Evolutionary conservation across 2,329 filamentous ascomycete species (phyloP).

Genomic region (Hypocreales sp.): DNA sequence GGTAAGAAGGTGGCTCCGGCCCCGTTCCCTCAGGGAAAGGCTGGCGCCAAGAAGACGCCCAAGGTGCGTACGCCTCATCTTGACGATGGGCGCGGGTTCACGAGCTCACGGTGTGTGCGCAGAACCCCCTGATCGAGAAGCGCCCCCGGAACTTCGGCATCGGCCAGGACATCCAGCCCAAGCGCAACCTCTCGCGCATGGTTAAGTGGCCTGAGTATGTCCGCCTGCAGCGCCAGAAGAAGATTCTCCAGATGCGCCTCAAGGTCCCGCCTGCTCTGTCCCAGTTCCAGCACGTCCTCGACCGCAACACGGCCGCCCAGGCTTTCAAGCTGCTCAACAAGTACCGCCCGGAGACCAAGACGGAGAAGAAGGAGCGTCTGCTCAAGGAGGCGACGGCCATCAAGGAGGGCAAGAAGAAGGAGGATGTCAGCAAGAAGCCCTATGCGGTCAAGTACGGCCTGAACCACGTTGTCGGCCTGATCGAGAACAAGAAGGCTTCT

Average conservation of each 20-base stretch:
- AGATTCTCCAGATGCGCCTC: constrained; percentile 96
- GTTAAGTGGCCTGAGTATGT: constrained; percentile 99
- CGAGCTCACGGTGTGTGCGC: neutral
- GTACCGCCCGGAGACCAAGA: constrained; percentile 98
- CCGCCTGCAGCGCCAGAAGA: constrained; percentile 82
- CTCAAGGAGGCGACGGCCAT: constrained; percentile 96
- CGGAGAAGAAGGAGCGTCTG: constrained; percentile 99
- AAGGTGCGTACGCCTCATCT: constrained; percentile 56
- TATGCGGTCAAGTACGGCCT: constrained; percentile 99
- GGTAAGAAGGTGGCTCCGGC: constrained; percentile 97
- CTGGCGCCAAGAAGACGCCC: constrained; percentile 79
- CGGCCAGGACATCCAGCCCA: constrained; percentile 96
- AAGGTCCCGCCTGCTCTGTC: constrained; percentile 96
- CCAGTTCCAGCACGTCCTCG: constrained; percentile 95
- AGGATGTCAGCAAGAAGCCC: constrained; percentile 99
- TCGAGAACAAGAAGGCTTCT: constrained; percentile 99
- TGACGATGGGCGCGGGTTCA: neutral
- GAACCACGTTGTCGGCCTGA: constrained; percentile 95
- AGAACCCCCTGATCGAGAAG: constrained; percentile 99
- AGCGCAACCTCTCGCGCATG: constrained; percentile 92
- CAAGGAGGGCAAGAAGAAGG: constrained; percentile 99
- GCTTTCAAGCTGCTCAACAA: constrained; percentile 99
- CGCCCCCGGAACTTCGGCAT: constrained; percentile 95
- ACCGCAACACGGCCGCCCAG: constrained; percentile 93
- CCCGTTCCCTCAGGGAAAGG: constrained; percentile 91